Percentiles rank a stretch among this genome's conserved stretches.
phyloP scores from a whole-genome alignment of 2,329 filamentous ascomycete species.

The Tolypocladium sp. region DNA sequence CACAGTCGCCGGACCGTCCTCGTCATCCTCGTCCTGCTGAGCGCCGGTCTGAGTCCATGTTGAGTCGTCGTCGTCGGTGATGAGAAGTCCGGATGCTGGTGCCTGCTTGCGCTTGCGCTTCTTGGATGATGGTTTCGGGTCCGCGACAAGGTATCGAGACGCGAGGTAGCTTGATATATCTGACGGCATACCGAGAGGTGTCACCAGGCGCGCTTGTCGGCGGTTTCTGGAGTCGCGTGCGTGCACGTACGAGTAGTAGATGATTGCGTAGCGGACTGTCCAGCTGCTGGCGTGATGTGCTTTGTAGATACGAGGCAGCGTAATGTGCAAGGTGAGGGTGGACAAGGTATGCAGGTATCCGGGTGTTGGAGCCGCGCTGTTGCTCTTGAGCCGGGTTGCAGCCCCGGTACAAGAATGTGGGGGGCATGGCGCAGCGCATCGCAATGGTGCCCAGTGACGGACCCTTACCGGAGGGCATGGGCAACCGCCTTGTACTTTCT shows the following conservation, averaged over 20 bases:
- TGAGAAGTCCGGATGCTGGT: conserved; percentile 44
- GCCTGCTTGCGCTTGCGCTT: conserved; percentile 55
- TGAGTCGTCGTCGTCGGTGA: conserved; percentile 54
- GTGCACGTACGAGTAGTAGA: neutral
- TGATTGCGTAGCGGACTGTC: neutral
- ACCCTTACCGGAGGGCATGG: neutral
- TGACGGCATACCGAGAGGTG: conserved; percentile 33
- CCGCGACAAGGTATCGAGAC: conserved; percentile 70
- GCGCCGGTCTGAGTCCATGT: conserved; percentile 34
- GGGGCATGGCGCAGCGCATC: neutral
- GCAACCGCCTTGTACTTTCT: neutral
- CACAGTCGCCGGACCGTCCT: conserved; percentile 41
- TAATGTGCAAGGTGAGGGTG: neutral
- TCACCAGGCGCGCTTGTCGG: neutral
- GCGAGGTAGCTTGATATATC: conserved; percentile 79
- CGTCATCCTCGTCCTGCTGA: conserved; percentile 41
- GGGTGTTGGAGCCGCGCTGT: neutral
- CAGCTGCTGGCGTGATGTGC: neutral
- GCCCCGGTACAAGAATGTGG: conserved; percentile 9
- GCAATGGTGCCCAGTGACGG: neutral
- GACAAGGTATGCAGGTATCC: neutral
- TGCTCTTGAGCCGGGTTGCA: neutral
- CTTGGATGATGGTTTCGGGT: conserved; percentile 44
- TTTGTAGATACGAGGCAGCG: neutral
- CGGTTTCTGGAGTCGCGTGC: neutral